Percentiles rank a stretch among this genome's conserved stretches.
phyloP scores from a whole-genome alignment of 768 basidiomycete genomes.

The Aureoboletus auriporus region DNA sequence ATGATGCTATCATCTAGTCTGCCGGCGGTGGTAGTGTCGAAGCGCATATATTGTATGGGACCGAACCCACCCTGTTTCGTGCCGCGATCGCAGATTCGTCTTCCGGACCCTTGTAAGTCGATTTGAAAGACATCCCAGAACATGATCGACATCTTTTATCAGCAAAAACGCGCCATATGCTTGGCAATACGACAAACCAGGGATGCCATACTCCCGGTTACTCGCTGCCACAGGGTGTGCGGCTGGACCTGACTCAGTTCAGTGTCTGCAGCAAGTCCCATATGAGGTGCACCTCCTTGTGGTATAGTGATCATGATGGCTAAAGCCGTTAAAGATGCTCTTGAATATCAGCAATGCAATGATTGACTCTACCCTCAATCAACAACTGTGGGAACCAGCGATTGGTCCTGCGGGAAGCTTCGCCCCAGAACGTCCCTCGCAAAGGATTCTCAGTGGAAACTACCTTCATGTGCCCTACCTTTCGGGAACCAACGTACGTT shows the following conservation, averaged over 20 bases:
- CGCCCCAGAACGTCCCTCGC: constrained; percentile 42
- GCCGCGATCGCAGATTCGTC: constrained; percentile 17
- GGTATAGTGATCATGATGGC: neutral
- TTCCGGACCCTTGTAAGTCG: constrained; percentile 18
- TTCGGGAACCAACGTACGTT: constrained; percentile 50
- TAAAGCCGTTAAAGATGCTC: constrained; percentile 35
- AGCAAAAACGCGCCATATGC: constrained; percentile 50
- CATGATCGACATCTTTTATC: neutral
- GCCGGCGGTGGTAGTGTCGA: constrained; percentile 4
- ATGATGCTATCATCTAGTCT: constrained; percentile 4
- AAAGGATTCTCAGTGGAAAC: constrained; percentile 41
- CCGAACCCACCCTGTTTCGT: constrained; percentile 7
- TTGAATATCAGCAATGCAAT: constrained; percentile 44
- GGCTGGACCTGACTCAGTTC: constrained; percentile 34
- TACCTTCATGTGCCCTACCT: constrained; percentile 53
- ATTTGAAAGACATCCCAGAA: neutral
- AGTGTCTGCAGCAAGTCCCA: constrained; percentile 35
- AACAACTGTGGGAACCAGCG: constrained; percentile 55
- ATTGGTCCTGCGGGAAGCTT: constrained; percentile 51
- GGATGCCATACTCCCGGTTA: constrained; percentile 46
- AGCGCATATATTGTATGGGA: neutral
- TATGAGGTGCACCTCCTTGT: constrained; percentile 10
- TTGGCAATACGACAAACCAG: constrained; percentile 47
- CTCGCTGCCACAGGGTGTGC: constrained; percentile 44
- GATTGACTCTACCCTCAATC: constrained; percentile 43